Evolutionary conservation across 2,329 filamentous ascomycete genomes (phyloP), one percentile per base, ranked within the genome.

Genomic region (Ophiocordyceps sinensis): DNA sequence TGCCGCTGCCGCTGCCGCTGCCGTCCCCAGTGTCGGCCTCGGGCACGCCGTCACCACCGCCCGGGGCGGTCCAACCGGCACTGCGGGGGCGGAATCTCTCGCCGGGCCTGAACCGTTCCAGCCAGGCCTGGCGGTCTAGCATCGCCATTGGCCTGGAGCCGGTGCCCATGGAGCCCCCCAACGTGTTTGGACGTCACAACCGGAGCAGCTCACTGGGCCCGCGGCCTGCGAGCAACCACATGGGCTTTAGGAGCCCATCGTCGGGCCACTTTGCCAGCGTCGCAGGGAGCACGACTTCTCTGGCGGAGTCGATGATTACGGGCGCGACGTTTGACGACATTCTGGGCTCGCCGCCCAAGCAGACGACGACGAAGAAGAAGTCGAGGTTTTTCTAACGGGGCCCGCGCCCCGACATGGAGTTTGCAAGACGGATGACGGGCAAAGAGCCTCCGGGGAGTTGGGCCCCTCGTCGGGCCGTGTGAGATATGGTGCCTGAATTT

Each of bases 241-340:
- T 61, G 8, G 52, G 56, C 10, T 53, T 50, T 19, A 51, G 60
- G 43, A 61, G 52, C 40, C 47, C 51, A 5, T 66, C 63, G 5
- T 49, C 53, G 12, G 59, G 58, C 8, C 63, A 66, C 43, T 51
- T 65, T 23, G 50, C 50, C 1, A 51, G 50, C 14, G 47, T 60
- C 46, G 44, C 49, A 23, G 32, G 37, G 12, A 51, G 47, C 42
- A 47, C 44, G 12, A 47, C 39, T 35, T 44, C 43, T 26, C 45
- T 49, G 9, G 47, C 49, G 19, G 45, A 50, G 5, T 46, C 52
- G 9, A 48, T 46, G 2, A 54, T 47, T 19, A 51, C 58, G 11
- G 59, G 63, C 3, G 57, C 61, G 26, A 71, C 67, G 0, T 71
- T 71, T 50, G 67, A 71, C 45, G 67, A 71, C 38, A 71, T 71